Conservation (phyloP, 495 filamentous ascomycete genomes). For the Penicillium malachiteum region DNA sequence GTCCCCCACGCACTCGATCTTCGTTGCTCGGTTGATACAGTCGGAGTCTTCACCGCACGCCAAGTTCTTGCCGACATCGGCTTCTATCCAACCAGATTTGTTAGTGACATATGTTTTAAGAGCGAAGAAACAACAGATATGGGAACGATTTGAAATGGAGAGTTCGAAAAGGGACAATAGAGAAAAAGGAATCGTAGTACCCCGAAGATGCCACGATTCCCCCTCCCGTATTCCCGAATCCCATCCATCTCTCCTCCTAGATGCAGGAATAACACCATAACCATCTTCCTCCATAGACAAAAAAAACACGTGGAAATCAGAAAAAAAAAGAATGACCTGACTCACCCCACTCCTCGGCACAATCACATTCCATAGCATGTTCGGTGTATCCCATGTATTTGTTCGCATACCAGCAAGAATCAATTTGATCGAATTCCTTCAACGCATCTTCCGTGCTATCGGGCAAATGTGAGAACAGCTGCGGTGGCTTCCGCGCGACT, state of each 20-base stretch:
- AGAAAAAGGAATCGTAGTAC: neutral
- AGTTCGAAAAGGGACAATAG: neutral
- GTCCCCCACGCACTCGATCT: conserved; percentile 87
- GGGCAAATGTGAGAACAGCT: conserved; percentile 66
- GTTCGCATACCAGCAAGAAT: conserved; percentile 80
- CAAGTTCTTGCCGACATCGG: conserved; percentile 60
- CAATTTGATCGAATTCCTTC: conserved; percentile 74
- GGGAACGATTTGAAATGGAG: neutral
- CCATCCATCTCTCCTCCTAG: neutral
- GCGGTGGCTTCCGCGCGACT: conserved; percentile 55
- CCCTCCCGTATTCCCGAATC: neutral
- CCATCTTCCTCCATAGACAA: neutral
- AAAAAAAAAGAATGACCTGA: conserved; percentile 49
- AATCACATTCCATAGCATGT: conserved; percentile 94
- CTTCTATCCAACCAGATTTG: conserved; percentile 50
- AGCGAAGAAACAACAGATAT: too few relatives aligned
- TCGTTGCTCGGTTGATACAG: conserved; percentile 97
- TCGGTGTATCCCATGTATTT: conserved; percentile 89
- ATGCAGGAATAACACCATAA: too few relatives aligned
- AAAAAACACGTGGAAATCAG: conserved; percentile 20
- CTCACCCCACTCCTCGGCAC: conserved; percentile 94
- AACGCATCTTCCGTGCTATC: conserved; percentile 75
- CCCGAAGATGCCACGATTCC: neutral
- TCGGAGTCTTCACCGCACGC: conserved; percentile 97
- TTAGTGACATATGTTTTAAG: neutral